Evolutionary conservation across 2,329 filamentous ascomycete genomes (phyloP).

Genomic region (Penicillium sp.): DNA sequence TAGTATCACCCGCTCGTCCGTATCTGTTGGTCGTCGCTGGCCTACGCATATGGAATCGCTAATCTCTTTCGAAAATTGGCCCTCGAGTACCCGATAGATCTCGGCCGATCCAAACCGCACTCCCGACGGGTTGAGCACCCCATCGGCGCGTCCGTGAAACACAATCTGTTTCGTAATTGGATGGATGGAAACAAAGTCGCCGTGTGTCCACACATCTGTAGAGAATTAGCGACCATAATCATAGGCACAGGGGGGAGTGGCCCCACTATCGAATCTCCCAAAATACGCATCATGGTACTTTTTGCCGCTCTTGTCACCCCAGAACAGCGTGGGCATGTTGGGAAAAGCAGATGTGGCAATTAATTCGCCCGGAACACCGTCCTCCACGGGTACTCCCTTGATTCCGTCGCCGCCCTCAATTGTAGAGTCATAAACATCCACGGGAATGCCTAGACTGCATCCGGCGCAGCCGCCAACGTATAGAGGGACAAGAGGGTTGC

Average conservation of each 20-base stretch:
- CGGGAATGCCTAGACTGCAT: slow-evolving; percentile 50
- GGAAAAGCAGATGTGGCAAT: slow-evolving; percentile 69
- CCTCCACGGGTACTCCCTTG: slow-evolving; percentile 51
- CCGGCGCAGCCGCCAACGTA: slow-evolving; percentile 57
- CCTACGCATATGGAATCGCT: slow-evolving; percentile 74
- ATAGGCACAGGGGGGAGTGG: background rate
- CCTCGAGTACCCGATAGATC: slow-evolving; percentile 67
- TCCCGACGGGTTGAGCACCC: slow-evolving; percentile 75
- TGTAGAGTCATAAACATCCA: slow-evolving; percentile 59
- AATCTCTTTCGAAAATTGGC: slow-evolving; percentile 49
- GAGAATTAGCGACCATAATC: background rate
- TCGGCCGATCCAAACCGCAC: slow-evolving; percentile 78
- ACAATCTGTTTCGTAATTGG: slow-evolving; percentile 58
- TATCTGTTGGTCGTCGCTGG: slow-evolving; percentile 61
- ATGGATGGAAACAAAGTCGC: slow-evolving; percentile 72
- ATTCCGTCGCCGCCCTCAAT: slow-evolving; percentile 29
- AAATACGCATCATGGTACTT: slow-evolving; percentile 48
- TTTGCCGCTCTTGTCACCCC: slow-evolving; percentile 51
- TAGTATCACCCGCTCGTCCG: slow-evolving; percentile 58
- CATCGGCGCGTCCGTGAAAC: slow-evolving; percentile 53
- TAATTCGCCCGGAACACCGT: slow-evolving; percentile 71
- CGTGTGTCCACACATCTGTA: slow-evolving; percentile 72
- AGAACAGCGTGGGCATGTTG: slow-evolving; percentile 69
- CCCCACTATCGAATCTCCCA: slow-evolving; percentile 18
- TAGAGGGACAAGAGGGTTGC: slow-evolving; percentile 67